Evolutionary conservation across 2,329 filamentous ascomycete species (phyloP).

Genomic region (Sclerotinia glacialis): DNA sequence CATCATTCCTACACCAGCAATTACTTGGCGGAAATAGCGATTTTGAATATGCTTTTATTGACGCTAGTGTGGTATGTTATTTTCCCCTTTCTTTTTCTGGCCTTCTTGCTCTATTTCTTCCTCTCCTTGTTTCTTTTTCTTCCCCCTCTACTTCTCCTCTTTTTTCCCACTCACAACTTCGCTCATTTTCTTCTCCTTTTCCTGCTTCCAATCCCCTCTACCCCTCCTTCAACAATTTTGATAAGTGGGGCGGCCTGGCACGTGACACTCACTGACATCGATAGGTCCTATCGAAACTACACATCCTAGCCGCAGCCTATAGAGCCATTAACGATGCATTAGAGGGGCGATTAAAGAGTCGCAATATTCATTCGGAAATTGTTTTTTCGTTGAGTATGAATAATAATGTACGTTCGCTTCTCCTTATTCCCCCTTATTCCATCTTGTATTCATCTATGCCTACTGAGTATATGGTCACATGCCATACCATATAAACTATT

Average conservation of each 20-base stretch:
- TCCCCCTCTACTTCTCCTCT: too few relatives aligned
- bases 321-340: constrained; percentile 49
- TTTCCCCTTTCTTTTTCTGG: not conserved
- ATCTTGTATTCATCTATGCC: not conserved
- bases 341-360: constrained; percentile 45
- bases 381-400: constrained; percentile 55
- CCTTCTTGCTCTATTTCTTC: not conserved
- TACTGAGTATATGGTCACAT: not conserved
- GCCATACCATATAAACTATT: not conserved
- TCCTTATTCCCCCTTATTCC: constrained; percentile 15
- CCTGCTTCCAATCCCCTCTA: not conserved
- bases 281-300: constrained; percentile 48
- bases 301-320: constrained; percentile 50
- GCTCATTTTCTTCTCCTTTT: not conserved
- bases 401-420: constrained; percentile 47
- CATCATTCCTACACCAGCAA: constrained; percentile 74
- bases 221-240: not conserved
- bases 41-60: constrained; percentile 92
- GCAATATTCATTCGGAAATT: constrained; percentile 56
- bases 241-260: constrained; percentile 2
- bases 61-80: constrained; percentile 68
- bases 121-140: too few relatives aligned
- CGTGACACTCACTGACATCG: not conserved
- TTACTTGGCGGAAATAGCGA: constrained; percentile 78
- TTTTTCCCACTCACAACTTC: too few relatives aligned